Evolutionary conservation across 805 yeast species (phyloP).

Genomic region (Metschnikowia chrysomelidarum): DNA sequence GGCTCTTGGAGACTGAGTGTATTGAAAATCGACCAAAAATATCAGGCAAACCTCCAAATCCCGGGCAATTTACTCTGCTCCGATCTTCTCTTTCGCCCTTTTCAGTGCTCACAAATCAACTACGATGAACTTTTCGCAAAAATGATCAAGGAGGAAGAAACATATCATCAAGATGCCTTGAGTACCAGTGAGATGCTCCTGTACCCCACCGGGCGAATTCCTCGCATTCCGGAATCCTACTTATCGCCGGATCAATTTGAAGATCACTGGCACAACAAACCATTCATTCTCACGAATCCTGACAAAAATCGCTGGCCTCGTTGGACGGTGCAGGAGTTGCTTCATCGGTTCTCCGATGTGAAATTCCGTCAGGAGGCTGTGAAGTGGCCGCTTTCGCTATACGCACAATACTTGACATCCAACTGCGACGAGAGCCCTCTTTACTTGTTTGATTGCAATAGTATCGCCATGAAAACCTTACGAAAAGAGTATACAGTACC

Average conservation of each 20-base stretch:
- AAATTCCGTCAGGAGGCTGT: slow-evolving; percentile 83
- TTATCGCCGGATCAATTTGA: slow-evolving; percentile 49
- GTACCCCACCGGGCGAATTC: slow-evolving; percentile 45
- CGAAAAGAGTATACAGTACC: slow-evolving; percentile 56
- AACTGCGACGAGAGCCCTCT: slow-evolving; percentile 83
- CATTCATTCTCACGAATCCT: slow-evolving; percentile 56
- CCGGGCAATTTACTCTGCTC: slow-evolving; percentile 59
- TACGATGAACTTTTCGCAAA: slow-evolving; percentile 49
- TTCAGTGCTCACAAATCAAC: slow-evolving; percentile 72
- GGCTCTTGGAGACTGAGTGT: slow-evolving; percentile 81
- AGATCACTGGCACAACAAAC: slow-evolving; percentile 46
- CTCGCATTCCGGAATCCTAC: slow-evolving; percentile 46
- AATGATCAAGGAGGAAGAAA: slow-evolving; percentile 47
- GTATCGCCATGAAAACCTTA: slow-evolving; percentile 60
- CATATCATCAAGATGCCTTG: slow-evolving; percentile 24
- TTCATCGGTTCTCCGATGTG: slow-evolving; percentile 53
- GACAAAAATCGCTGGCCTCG: slow-evolving; percentile 53
- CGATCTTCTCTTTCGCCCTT: slow-evolving; percentile 79
- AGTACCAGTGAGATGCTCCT: slow-evolving; percentile 6
- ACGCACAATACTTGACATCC: slow-evolving; percentile 54
- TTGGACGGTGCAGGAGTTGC: slow-evolving; percentile 56
- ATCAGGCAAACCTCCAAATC: slow-evolving; percentile 48
- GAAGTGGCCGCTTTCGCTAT: slow-evolving; percentile 67
- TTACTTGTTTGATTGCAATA: slow-evolving; percentile 79
- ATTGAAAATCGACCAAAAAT: slow-evolving; percentile 30